These are phyloP conservation scores for Botrytis galanthina DNA, from an alignment of 2,329 filamentous ascomycete genomes.

Conservation along the genomic window DNA sequence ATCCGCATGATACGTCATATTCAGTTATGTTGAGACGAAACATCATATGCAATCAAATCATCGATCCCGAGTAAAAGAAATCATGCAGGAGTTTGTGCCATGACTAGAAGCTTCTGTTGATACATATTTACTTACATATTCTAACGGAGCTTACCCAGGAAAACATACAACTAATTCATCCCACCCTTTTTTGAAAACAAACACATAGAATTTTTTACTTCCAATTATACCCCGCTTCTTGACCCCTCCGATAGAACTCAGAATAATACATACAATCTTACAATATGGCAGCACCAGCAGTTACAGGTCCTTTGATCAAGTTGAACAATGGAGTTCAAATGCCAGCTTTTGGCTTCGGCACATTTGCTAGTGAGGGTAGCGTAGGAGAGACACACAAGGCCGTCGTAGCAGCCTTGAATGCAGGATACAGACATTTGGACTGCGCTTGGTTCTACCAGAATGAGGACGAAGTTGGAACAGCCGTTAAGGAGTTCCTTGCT, in stretches of 20 bases:
- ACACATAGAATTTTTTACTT: conserved; percentile 10
- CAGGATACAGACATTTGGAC: conserved; percentile 67
- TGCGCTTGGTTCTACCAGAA: conserved; percentile 76
- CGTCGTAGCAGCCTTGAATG: conserved; percentile 59
- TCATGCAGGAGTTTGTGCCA: neutral
- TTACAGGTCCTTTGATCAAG: conserved; percentile 23
- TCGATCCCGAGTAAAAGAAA: neutral
- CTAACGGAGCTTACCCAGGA: neutral
- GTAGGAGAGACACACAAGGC: conserved; percentile 44
- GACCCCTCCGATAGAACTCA: neutral
- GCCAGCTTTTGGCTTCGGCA: conserved; percentile 47
- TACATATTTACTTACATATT: neutral
- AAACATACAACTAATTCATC: neutral
- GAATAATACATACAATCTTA: conserved; percentile 4
- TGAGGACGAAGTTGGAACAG: conserved; percentile 79
- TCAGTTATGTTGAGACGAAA: neutral
- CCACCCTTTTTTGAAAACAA: neutral
- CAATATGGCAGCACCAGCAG: conserved; percentile 34
- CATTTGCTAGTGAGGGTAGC: conserved; percentile 35
- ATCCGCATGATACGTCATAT: conserved; percentile 9
- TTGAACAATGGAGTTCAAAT: conserved; percentile 41
- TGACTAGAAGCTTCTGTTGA: conserved; percentile 13
- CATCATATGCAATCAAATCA: neutral
- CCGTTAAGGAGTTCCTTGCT: conserved; percentile 68
- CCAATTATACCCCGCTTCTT: conserved; percentile 13